Conservation (phyloP, 768 basidiomycete genomes). For the Saitozyma podzolica region DNA sequence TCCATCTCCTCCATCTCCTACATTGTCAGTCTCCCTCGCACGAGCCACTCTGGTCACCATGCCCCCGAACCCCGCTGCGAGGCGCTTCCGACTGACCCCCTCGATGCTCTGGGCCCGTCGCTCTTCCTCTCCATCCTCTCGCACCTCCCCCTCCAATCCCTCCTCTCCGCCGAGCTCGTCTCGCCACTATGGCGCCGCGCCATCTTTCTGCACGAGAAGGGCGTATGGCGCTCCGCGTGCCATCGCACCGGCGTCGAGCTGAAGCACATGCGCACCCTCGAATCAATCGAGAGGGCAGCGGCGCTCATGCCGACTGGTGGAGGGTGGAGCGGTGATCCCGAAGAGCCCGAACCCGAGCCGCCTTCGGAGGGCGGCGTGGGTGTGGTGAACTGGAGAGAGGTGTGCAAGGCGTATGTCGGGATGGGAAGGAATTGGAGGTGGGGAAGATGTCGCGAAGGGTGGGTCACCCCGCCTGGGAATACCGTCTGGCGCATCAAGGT, state of each 20-base stretch:
- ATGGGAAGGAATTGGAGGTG: slow-evolving; percentile 27
- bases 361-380: slow-evolving; percentile 4
- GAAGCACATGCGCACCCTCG: slow-evolving; percentile 1
- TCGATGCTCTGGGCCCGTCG: slow-evolving; percentile 26
- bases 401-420: slow-evolving; percentile 14
- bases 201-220: slow-evolving; percentile 5
- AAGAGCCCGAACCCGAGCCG: slow-evolving; percentile 6
- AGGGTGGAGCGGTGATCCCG: slow-evolving; percentile 5
- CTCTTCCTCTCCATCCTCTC: slow-evolving; percentile 30
- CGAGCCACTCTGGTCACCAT: background rate
- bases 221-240: slow-evolving; percentile 22
- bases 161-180: slow-evolving; percentile 16
- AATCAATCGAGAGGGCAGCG: background rate
- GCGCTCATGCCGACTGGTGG: background rate
- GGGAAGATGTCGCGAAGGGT: slow-evolving; percentile 23
- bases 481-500: slow-evolving; percentile 36
- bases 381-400: slow-evolving; percentile 25
- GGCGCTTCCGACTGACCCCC: slow-evolving; percentile 16
- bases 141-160: slow-evolving; percentile 14
- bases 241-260: slow-evolving; percentile 7
- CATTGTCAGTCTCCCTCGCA: background rate
- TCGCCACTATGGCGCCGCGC: slow-evolving; percentile 17
- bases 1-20: background rate
- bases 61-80: background rate
- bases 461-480: slow-evolving; percentile 21